phyloP scores from a whole-genome alignment of 306 rosid species.

The Notholithocarpus densiflorus region DNA sequence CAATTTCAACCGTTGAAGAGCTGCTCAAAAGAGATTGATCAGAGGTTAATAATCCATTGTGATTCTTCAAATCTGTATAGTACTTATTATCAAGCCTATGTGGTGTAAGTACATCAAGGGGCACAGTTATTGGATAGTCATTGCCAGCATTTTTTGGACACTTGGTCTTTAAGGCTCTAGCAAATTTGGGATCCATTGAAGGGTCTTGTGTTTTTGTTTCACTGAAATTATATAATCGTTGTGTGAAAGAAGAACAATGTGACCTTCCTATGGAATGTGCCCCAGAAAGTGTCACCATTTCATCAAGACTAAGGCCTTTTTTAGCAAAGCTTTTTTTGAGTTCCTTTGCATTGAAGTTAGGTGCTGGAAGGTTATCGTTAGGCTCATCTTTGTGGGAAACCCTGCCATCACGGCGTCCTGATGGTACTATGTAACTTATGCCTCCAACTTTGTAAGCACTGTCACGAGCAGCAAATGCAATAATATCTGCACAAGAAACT shows the following conservation, averaged over 20 bases:
- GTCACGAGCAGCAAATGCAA: slow-evolving; percentile 43
- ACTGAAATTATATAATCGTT: background rate
- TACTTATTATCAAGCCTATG: slow-evolving; percentile 1
- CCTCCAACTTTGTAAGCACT: slow-evolving; percentile 5
- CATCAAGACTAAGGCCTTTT: slow-evolving; percentile 2
- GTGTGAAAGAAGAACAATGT: background rate
- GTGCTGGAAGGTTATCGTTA: background rate
- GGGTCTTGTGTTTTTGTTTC: background rate
- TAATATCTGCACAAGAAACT: slow-evolving; percentile 41
- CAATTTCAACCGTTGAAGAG: background rate
- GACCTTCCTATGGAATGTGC: background rate
- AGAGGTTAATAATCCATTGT: slow-evolving; percentile 4
- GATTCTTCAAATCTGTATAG: background rate
- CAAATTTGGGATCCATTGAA: too few species aligned
- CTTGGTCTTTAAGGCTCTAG: background rate
- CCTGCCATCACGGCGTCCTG: slow-evolving; percentile 11
- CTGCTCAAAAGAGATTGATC: slow-evolving; percentile 8
- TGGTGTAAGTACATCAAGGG: slow-evolving; percentile 13
- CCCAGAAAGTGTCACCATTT: slow-evolving; percentile 20
- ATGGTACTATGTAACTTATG: background rate
- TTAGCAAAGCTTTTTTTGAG: background rate
- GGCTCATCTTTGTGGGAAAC: slow-evolving; percentile 2
- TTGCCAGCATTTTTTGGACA: background rate
- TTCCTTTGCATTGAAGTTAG: background rate
- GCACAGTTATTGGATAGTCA: background rate